These are phyloP conservation scores for Dothideomycetes sp. DNA, from an alignment of 2,329 filamentous ascomycete species.

Conservation along the genomic window DNA sequence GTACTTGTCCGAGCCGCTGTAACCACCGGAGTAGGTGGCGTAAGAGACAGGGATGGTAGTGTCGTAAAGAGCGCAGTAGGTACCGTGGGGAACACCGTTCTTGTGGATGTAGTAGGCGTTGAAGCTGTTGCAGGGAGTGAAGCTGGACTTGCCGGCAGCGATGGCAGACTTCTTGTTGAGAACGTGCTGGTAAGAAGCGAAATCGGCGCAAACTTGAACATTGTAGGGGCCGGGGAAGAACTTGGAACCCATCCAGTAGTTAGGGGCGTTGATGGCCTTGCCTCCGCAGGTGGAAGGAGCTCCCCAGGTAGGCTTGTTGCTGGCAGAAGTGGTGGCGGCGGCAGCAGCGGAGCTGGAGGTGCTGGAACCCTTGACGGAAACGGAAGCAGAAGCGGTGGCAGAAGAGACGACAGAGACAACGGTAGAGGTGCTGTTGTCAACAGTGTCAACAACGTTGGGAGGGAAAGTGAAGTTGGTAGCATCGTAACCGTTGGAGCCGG, in stretches of 20 bases:
- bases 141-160: constrained; percentile 11
- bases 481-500: constrained; percentile 18
- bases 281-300: constrained; percentile 20
- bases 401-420: neutral
- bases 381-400: neutral
- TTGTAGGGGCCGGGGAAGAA: constrained; percentile 23
- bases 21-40: constrained; percentile 14
- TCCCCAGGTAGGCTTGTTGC: constrained; percentile 21
- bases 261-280: constrained; percentile 15
- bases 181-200: constrained; percentile 19
- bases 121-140: constrained; percentile 18
- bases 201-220: constrained; percentile 19
- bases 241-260: constrained; percentile 17
- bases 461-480: constrained; percentile 14
- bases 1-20: constrained; percentile 13
- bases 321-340: neutral
- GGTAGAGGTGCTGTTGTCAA: constrained; percentile 10
- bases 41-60: constrained; percentile 15
- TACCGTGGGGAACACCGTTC: constrained; percentile 17
- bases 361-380: neutral
- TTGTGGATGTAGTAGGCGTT: constrained; percentile 20
- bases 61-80: constrained; percentile 20
- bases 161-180: constrained; percentile 15
- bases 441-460: neutral
- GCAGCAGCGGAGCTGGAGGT: neutral